Conservation (phyloP, 805 yeast genomes). For the Cyberlindnera nakhonratchasimensis region DNA sequence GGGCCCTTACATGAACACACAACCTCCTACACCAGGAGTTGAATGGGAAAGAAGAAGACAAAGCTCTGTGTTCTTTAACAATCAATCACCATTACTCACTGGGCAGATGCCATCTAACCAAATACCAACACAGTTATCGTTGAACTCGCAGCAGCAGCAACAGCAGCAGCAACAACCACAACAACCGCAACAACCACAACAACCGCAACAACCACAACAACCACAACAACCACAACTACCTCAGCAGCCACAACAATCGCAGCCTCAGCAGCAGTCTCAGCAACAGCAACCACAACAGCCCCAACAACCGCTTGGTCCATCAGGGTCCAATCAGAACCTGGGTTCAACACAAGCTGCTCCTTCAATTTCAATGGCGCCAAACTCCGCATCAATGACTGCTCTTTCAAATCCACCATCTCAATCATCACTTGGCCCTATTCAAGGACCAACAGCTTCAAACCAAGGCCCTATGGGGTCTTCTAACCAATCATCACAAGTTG, state of each 20-base stretch:
- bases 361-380: background rate
- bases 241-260: constrained; percentile 7
- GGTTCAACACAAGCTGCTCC: constrained; percentile 1
- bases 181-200: constrained; percentile 8
- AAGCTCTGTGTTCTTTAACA: constrained; percentile 49
- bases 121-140: constrained; percentile 24
- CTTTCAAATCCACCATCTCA: constrained; percentile 16
- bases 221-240: constrained; percentile 9
- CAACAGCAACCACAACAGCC: constrained; percentile 8
- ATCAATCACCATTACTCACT: constrained; percentile 25
- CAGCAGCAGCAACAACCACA: constrained; percentile 9
- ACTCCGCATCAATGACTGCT: constrained; percentile 8
- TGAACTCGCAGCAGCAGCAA: constrained; percentile 9
- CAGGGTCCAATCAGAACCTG: constrained; percentile 14
- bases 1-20: constrained; percentile 24
- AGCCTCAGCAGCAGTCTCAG: constrained; percentile 6
- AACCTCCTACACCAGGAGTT: constrained; percentile 40
- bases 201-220: constrained; percentile 8
- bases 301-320: constrained; percentile 11
- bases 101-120: constrained; percentile 24
- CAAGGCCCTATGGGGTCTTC: constrained; percentile 8
- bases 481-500: constrained; percentile 41
- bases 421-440: constrained; percentile 4
- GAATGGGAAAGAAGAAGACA: constrained; percentile 54
- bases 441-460: constrained; percentile 8